phyloP scores from a whole-genome alignment of 1,284 basidiomycete genomes.

The Apiotrichum laibachii region DNA sequence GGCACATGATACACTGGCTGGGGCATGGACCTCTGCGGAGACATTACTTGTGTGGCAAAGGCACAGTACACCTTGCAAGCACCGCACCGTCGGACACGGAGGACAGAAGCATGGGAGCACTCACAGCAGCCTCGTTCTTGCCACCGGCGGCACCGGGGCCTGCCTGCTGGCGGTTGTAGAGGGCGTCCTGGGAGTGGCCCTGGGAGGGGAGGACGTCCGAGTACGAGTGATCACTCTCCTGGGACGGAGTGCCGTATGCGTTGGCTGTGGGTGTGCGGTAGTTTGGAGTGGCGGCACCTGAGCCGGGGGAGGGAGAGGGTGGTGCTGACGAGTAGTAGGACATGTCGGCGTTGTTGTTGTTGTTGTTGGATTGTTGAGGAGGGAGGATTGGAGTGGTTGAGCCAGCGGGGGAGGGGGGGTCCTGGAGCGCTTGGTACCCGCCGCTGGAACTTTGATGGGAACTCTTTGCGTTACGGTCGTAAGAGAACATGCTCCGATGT shows the following conservation, averaged over 20 bases:
- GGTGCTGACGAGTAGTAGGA: neutral
- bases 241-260: neutral
- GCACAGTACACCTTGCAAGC: too few relatives aligned
- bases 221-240: neutral
- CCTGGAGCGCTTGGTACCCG: neutral
- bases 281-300: neutral
- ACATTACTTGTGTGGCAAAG: too few relatives aligned
- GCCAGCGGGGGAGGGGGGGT: conserved; percentile 2
- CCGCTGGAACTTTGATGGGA: neutral
- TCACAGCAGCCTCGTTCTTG: neutral
- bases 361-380: neutral
- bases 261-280: conserved; percentile 3
- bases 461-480: neutral
- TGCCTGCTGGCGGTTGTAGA: neutral
- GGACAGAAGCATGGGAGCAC: neutral
- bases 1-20: too few relatives aligned
- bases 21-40: too few relatives aligned
- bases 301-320: neutral
- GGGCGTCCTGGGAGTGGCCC: neutral
- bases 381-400: conserved; percentile 1
- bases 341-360: neutral
- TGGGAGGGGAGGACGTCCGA: neutral
- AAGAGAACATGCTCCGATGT: conserved; percentile 3
- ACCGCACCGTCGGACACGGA: neutral
- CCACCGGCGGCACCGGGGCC: neutral